A percentile compares a stretch with the other conserved stretches of the same genome.
phyloP scores from a whole-genome alignment of 305 asterid species.

The Rubia tinctorum region DNA sequence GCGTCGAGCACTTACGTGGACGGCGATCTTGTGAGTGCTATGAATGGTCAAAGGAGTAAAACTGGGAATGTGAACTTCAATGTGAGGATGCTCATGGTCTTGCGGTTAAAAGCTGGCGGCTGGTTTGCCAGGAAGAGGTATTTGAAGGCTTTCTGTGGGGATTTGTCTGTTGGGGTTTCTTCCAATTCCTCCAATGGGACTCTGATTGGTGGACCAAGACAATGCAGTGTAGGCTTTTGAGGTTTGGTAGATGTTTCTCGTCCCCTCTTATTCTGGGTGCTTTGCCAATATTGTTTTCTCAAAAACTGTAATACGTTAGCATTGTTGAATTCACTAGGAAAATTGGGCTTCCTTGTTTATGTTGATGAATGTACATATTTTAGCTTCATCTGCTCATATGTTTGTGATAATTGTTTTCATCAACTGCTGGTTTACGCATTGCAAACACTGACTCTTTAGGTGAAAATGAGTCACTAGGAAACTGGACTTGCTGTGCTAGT shows the following conservation, averaged over 20 bases:
- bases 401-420: not conserved
- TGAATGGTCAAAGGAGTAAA: conserved; percentile 38
- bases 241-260: not conserved
- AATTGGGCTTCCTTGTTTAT: not conserved
- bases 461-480: not conserved
- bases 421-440: not conserved
- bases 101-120: conserved; percentile 64
- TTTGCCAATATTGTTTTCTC: not conserved
- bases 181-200: conserved; percentile 44
- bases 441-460: not conserved
- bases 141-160: conserved; percentile 68
- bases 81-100: conserved; percentile 53
- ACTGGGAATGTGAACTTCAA: conserved; percentile 46
- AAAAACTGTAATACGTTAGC: not conserved
- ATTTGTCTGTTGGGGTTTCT: conserved; percentile 44
- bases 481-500: not conserved
- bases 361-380: not conserved
- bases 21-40: conserved; percentile 36
- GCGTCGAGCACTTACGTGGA: conserved; percentile 53
- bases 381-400: not conserved
- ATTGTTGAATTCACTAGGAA: not conserved
- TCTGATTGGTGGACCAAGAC: conserved; percentile 42
- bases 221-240: conserved; percentile 74
- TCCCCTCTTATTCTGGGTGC: not conserved
- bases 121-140: conserved; percentile 71